Percentiles rank a stretch among this genome's conserved stretches.
Evolutionary conservation across 2,329 filamentous ascomycete species (phyloP).

Genomic region (Fusarium siculi): DNA sequence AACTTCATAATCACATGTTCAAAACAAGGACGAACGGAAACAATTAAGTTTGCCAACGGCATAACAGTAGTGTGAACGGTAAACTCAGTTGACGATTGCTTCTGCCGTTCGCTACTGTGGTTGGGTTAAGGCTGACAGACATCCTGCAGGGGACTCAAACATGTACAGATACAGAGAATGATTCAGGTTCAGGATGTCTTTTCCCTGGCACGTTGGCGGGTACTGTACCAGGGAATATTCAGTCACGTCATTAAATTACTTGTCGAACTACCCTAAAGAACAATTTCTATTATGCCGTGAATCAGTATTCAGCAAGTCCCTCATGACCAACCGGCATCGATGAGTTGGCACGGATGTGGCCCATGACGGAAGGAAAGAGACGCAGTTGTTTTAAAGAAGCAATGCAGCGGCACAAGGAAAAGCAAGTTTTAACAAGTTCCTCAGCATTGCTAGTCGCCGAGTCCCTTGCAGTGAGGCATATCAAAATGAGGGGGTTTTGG

Average conservation of each 20-base stretch:
- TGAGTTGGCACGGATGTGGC: not conserved
- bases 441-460: not conserved
- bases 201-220: not conserved
- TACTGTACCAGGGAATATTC: constrained; percentile 4
- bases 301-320: not conserved
- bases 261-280: constrained; percentile 6
- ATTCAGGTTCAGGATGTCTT: not conserved
- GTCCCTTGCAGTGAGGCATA: constrained; percentile 20
- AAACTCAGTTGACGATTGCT: constrained; percentile 5
- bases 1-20: not conserved
- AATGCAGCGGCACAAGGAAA: constrained; percentile 10
- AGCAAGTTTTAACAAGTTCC: constrained; percentile 6
- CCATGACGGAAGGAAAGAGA: not conserved
- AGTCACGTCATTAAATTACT: not conserved
- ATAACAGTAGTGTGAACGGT: constrained; percentile 8
- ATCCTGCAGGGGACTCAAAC: not conserved
- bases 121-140: constrained; percentile 1
- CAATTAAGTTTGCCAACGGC: constrained; percentile 18
- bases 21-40: not conserved
- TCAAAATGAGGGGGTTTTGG: not conserved
- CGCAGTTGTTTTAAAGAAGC: not conserved
- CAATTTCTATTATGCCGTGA: not conserved
- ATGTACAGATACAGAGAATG: not conserved
- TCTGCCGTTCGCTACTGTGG: not conserved
- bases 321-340: not conserved